Conservation (phyloP, 345 rosid genomes). For the Pistacia atlantica region DNA sequence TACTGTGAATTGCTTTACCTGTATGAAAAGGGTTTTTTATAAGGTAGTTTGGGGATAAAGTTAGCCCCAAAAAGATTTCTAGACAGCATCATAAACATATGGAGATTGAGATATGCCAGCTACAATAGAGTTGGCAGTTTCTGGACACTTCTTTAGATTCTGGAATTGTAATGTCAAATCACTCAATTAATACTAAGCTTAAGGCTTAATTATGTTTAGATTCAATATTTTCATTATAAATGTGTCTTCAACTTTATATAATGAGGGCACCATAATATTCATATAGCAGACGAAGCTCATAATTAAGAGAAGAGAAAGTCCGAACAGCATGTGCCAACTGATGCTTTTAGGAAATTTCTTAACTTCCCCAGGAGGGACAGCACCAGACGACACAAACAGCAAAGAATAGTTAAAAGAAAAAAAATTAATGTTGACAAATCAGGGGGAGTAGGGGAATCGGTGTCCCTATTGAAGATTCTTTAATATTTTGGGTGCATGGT, state of each 20-base stretch:
- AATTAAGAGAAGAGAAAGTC: background rate
- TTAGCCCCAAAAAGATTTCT: background rate
- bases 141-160: conserved; percentile 4
- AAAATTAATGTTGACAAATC: background rate
- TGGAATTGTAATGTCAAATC: background rate
- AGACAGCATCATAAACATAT: background rate
- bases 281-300: background rate
- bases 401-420: background rate
- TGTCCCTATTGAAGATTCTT: background rate
- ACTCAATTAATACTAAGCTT: background rate
- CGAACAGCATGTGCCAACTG: background rate
- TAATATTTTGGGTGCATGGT: background rate
- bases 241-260: background rate
- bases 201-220: background rate
- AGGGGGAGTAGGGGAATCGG: background rate
- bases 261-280: background rate
- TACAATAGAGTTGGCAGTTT: background rate
- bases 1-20: background rate
- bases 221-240: background rate
- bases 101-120: background rate
- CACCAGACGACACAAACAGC: background rate
- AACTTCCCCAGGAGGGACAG: background rate
- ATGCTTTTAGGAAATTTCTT: background rate
- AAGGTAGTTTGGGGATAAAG: background rate
- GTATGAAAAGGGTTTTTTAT: background rate